These are phyloP conservation scores for Amyloporia xantha DNA, from an alignment of 768 basidiomycete genomes.

Conservation along the genomic window DNA sequence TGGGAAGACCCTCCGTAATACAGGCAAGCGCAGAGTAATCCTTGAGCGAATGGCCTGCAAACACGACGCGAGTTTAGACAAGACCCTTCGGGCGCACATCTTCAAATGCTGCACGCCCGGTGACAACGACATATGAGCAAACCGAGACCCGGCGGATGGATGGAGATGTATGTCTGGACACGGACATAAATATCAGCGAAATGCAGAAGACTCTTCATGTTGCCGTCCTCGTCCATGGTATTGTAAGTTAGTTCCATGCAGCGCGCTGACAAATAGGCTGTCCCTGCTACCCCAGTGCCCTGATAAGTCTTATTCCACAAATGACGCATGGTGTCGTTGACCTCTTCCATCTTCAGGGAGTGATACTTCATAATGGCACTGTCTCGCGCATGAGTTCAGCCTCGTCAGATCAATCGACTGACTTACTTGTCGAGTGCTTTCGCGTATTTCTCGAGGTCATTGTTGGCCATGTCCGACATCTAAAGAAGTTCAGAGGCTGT, in stretches of 20 bases:
- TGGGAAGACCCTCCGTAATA: conserved; percentile 93
- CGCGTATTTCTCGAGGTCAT: conserved; percentile 93
- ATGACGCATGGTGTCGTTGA: conserved; percentile 96
- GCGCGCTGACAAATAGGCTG: conserved; percentile 96
- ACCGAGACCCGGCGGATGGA: conserved; percentile 91
- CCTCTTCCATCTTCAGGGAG: conserved; percentile 96
- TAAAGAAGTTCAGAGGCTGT: too few species aligned
- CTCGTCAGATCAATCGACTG: background rate
- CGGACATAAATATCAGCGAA: conserved; percentile 94
- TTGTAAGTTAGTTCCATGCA: conserved; percentile 99
- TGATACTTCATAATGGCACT: conserved; percentile 99
- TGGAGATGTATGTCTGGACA: conserved; percentile 97
- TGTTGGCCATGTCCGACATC: conserved; percentile 98
- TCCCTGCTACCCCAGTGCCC: conserved; percentile 97
- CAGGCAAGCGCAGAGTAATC: conserved; percentile 98
- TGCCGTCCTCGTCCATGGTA: conserved; percentile 92
- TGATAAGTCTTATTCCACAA: conserved; percentile 99
- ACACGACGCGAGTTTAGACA: conserved; percentile 85
- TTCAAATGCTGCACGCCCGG: conserved; percentile 97
- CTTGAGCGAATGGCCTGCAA: conserved; percentile 96
- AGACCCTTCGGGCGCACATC: conserved; percentile 97
- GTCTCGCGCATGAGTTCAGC: conserved; percentile 13
- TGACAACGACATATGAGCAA: conserved; percentile 98
- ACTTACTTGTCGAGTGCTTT: conserved; percentile 94
- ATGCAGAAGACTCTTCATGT: conserved; percentile 91